phyloP scores from a whole-genome alignment of 768 basidiomycete genomes.

The Hygrocybe punicea region DNA sequence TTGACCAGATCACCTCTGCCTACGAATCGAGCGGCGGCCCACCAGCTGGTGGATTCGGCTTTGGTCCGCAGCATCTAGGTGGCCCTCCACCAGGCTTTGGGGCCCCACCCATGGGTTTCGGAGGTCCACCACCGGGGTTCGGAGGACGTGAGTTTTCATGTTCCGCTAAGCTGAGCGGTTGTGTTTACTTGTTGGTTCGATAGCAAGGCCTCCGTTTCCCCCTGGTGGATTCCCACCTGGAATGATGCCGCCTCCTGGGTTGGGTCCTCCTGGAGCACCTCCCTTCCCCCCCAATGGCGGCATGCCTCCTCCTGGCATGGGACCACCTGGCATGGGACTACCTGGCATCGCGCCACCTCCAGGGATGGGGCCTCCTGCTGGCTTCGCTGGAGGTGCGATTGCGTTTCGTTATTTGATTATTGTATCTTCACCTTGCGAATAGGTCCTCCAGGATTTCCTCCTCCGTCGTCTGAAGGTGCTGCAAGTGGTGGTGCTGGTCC shows the following conservation, averaged over 20 bases:
- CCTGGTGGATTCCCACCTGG: constrained; percentile 54
- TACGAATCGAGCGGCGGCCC: constrained; percentile 86
- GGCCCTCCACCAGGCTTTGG: constrained; percentile 50
- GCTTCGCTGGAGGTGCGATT: constrained; percentile 42
- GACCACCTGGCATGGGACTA: constrained; percentile 11
- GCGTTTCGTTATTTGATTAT: not conserved
- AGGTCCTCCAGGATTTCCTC: constrained; percentile 38
- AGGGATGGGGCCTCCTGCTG: constrained; percentile 40
- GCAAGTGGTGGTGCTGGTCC: constrained; percentile 44
- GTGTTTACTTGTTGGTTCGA: constrained; percentile 5
- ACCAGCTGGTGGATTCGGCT: constrained; percentile 84
- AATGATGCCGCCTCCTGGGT: constrained; percentile 50
- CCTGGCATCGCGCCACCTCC: constrained; percentile 40
- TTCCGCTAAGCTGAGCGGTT: constrained; percentile 7
- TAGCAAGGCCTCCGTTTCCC: constrained; percentile 69
- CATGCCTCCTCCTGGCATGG: constrained; percentile 46
- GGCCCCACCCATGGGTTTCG: constrained; percentile 49
- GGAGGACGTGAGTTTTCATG: constrained; percentile 46
- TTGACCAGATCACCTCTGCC: constrained; percentile 94
- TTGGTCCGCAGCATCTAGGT: constrained; percentile 76
- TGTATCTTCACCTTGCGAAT: not conserved
- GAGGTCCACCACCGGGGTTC: constrained; percentile 52
- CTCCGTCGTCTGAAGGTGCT: constrained; percentile 50
- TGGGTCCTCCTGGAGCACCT: constrained; percentile 56
- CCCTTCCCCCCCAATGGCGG: constrained; percentile 67